These are phyloP conservation scores for Corymbia calophylla DNA, from an alignment of 441 rosid species.

Conservation along the genomic window DNA sequence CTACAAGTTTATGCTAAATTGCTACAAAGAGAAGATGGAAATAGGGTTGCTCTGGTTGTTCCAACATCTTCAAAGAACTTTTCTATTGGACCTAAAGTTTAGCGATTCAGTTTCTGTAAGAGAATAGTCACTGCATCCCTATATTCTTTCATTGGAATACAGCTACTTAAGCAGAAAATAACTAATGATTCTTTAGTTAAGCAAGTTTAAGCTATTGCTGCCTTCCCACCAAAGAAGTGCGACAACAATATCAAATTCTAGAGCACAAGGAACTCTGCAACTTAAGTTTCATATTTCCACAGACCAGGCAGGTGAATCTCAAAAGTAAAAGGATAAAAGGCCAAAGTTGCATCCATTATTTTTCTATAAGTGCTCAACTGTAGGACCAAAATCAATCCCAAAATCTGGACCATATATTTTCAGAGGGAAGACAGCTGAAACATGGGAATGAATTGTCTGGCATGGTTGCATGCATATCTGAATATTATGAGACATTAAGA, in stretches of 20 bases:
- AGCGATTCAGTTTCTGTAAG: neutral
- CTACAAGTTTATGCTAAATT: neutral
- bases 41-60: neutral
- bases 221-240: neutral
- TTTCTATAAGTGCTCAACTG: neutral
- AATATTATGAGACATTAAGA: neutral
- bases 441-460: neutral
- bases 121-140: neutral
- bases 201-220: neutral
- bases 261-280: neutral
- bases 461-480: neutral
- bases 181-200: neutral
- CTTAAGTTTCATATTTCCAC: neutral
- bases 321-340: neutral
- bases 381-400: neutral
- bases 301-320: neutral
- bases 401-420: neutral
- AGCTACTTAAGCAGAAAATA: neutral
- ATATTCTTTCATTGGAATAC: neutral
- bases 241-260: neutral
- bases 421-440: neutral
- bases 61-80: neutral
- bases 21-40: neutral
- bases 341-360: neutral
- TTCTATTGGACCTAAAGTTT: neutral